phyloP scores from a whole-genome alignment of 139 green algal genomes.

The Tetradesmus lagerheimii region DNA sequence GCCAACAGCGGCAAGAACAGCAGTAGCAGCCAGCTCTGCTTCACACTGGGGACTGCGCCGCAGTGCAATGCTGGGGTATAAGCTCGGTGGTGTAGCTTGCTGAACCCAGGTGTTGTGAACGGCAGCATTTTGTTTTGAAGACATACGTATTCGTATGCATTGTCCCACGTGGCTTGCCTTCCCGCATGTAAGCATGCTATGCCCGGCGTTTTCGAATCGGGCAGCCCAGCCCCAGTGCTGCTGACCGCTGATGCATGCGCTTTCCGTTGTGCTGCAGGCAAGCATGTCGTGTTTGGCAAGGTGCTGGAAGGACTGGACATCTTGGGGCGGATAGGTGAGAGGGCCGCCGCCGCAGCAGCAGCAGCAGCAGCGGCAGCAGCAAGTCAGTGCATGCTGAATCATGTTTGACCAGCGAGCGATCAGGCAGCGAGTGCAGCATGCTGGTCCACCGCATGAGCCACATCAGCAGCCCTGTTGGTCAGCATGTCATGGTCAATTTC shows the following conservation, averaged over 20 bases:
- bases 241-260: too few species aligned
- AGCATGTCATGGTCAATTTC: neutral
- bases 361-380: neutral
- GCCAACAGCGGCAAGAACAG: constrained; percentile 93
- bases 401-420: neutral
- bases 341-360: neutral
- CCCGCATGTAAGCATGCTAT: constrained; percentile 1
- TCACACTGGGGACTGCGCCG: constrained; percentile 77
- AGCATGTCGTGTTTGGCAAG: constrained; percentile 91
- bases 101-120: too few species aligned
- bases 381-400: neutral
- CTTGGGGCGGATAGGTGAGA: constrained; percentile 75
- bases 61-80: constrained; percentile 81
- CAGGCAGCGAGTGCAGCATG: neutral
- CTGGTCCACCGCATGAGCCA: neutral
- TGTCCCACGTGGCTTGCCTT: too few species aligned
- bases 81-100: too few species aligned
- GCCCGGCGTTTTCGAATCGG: too few species aligned
- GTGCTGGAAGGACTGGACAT: constrained; percentile 85
- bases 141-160: too few species aligned
- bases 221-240: too few species aligned
- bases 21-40: constrained; percentile 91
- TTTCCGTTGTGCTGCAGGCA: constrained; percentile 56
- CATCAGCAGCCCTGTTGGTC: neutral
- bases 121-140: too few species aligned